Percentiles rank a stretch among this genome's conserved stretches.
Evolutionary conservation across 352 stramenopile genomes (phyloP).

Genomic region (Phytophthora constricta): DNA sequence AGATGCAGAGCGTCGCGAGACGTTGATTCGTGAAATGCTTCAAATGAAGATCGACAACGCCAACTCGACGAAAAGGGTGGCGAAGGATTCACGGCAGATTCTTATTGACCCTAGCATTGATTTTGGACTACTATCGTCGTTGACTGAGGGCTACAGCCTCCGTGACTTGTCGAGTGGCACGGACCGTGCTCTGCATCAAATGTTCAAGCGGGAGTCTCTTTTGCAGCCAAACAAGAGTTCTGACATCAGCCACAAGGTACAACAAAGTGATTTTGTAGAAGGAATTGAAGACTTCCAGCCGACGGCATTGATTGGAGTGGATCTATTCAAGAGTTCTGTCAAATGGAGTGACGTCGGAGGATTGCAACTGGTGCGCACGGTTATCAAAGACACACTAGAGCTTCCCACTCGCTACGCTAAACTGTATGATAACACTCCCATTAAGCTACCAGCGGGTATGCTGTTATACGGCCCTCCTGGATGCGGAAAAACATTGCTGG

Average conservation of each 20-base stretch:
- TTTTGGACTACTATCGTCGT: constrained; percentile 60
- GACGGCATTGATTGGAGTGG: constrained; percentile 77
- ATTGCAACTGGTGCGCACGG: constrained; percentile 76
- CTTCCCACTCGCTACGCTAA: constrained; percentile 81
- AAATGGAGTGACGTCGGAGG: constrained; percentile 91
- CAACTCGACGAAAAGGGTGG: constrained; percentile 28
- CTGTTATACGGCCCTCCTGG: constrained; percentile 91
- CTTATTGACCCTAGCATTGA: constrained; percentile 65
- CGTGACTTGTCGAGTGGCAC: constrained; percentile 77
- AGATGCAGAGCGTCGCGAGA: constrained; percentile 70
- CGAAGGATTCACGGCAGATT: constrained; percentile 15
- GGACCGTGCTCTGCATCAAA: constrained; percentile 72
- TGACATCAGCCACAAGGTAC: constrained; percentile 32
- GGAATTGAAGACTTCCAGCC: constrained; percentile 83
- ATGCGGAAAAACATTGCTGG: constrained; percentile 91
- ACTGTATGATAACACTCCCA: constrained; percentile 82
- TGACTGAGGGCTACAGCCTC: constrained; percentile 85
- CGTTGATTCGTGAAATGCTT: constrained; percentile 67
- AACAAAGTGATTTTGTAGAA: constrained; percentile 76
- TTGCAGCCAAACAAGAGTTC: constrained; percentile 12
- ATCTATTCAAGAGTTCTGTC: constrained; percentile 87
- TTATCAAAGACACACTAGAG: constrained; percentile 91
- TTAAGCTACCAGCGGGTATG: constrained; percentile 87
- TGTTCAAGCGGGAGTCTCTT: constrained; percentile 54
- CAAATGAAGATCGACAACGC: constrained; percentile 48